Evolutionary conservation across 2,329 filamentous ascomycete species (phyloP).

Genomic region (Exophiala bonariae): DNA sequence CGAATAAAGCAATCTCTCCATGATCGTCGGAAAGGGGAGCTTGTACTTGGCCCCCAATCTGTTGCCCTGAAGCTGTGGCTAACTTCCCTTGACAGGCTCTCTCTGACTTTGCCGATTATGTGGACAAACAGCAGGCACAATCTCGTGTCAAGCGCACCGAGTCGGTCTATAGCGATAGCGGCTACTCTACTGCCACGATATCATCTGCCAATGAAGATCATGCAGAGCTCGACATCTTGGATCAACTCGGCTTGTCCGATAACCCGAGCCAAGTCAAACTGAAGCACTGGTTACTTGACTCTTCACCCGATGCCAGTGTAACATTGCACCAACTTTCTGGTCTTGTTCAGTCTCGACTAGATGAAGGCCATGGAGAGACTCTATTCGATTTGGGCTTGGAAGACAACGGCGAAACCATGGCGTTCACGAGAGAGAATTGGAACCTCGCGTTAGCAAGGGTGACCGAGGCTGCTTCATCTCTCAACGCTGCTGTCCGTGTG

Average conservation of each 20-base stretch:
- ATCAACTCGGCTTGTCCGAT: conserved; percentile 74
- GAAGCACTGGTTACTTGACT: conserved; percentile 72
- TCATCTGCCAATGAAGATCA: conserved; percentile 61
- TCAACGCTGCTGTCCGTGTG: conserved; percentile 74
- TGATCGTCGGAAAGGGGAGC: conserved; percentile 84
- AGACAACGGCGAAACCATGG: conserved; percentile 83
- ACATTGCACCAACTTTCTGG: conserved; percentile 63
- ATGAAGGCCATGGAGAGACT: conserved; percentile 83
- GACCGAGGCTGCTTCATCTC: conserved; percentile 61
- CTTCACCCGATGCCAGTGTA: conserved; percentile 56
- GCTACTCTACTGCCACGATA: conserved; percentile 37
- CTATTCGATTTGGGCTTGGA: conserved; percentile 92
- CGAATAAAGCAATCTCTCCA: conserved; percentile 64
- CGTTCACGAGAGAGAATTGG: conserved; percentile 73
- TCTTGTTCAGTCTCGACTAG: conserved; percentile 67
- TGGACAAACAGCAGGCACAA: conserved; percentile 82
- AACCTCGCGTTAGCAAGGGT: conserved; percentile 67
- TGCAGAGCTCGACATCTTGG: conserved; percentile 86
- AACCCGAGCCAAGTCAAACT: conserved; percentile 66
- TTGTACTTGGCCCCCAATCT: no score
- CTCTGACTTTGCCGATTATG: conserved; percentile 96
- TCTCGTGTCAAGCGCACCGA: conserved; percentile 40
- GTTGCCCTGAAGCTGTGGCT: no score
- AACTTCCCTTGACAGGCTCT: conserved; percentile 59
- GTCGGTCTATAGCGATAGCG: conserved; percentile 41